Evolutionary conservation across 495 filamentous ascomycete genomes (phyloP), one percentile per base, ranked within the genome.

Genomic region (Hyphodiscus hymeniophilus): DNA sequence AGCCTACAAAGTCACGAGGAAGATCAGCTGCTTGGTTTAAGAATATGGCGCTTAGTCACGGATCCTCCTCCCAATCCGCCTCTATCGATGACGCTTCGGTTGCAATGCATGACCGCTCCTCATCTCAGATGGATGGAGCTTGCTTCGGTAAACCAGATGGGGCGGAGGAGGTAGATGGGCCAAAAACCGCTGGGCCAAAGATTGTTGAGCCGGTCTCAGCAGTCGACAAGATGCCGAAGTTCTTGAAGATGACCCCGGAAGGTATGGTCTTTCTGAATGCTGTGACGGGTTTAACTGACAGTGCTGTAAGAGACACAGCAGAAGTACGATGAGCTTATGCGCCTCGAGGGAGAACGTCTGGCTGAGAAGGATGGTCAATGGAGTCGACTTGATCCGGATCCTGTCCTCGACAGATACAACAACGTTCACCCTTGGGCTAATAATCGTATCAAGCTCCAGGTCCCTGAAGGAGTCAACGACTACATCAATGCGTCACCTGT

Each of bases 401-500:
- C 49, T 41, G 62, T 54, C 54, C 74, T 86, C 42, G 89, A 95
- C 64, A 77, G 90, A 28, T 95, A 95, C 64, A 58, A 73, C 42
- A 94, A 96, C 60, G 83, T 96, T 35, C 81, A 88, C 48, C 86
- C 89, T 0, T 96, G 81, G 80, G 78, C 79, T 45, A 80, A 86
- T 60, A 89, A 90, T 55, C 87, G 92, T 1, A 71, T 99, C 43
- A 83, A 81, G 58, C 78, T 99, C 18, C 75, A 76, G 28, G 92
- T 97, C 2, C 84, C 87, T 10, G 77, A 82, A 23, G 87, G 83
- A 12, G 67, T 81, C 47, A 80, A 81, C 54, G 87, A 96, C 63
- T 99, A 97, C 65, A 94, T 97, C 70, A 99, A 99, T 62, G 92
- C 92, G 16, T 94, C 88, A 7, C 88, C 89, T 16, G 94, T 99